Evolutionary conservation across 179 eudicot species (phyloP).

Genomic region (Sideroxylon spinosum): DNA sequence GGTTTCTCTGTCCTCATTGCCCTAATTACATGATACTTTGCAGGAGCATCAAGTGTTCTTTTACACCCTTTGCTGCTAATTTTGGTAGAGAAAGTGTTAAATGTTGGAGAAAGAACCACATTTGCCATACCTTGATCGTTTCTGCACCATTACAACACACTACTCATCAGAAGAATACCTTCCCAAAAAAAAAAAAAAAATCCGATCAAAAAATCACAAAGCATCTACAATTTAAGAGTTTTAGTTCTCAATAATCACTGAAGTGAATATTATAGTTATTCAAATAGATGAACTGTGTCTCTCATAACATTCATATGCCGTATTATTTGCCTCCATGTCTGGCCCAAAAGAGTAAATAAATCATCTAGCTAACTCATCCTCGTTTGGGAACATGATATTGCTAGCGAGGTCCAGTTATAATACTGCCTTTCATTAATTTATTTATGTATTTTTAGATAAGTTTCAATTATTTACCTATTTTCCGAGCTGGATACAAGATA

Average conservation of each 20-base stretch:
- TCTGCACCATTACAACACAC: slow-evolving; percentile 10
- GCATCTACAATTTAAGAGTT: background rate
- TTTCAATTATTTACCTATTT: too few relatives aligned
- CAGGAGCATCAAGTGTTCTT: slow-evolving; percentile 2
- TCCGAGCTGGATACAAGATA: background rate
- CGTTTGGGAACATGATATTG: background rate
- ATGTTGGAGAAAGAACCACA: slow-evolving; percentile 34
- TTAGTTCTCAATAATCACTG: background rate
- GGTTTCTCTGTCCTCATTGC: slow-evolving; percentile 62
- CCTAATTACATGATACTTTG: slow-evolving; percentile 27
- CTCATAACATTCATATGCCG: background rate
- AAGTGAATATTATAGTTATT: background rate
- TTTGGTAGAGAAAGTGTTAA: slow-evolving; percentile 29
- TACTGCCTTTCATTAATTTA: background rate
- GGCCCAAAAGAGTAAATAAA: background rate
- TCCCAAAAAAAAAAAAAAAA: too few relatives aligned
- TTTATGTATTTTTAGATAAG: background rate
- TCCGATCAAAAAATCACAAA: background rate
- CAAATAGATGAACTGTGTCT: background rate
- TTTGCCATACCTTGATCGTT: slow-evolving; percentile 38
- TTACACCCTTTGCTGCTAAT: slow-evolving; percentile 18
- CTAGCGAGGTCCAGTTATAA: background rate
- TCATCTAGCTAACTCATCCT: background rate
- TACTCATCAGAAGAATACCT: too few relatives aligned
- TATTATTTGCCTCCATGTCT: background rate